Evolutionary conservation across 1,139 yeast genomes (phyloP), one percentile per base, ranked within the genome.

Genomic region (Sugiyamaella sp.): DNA sequence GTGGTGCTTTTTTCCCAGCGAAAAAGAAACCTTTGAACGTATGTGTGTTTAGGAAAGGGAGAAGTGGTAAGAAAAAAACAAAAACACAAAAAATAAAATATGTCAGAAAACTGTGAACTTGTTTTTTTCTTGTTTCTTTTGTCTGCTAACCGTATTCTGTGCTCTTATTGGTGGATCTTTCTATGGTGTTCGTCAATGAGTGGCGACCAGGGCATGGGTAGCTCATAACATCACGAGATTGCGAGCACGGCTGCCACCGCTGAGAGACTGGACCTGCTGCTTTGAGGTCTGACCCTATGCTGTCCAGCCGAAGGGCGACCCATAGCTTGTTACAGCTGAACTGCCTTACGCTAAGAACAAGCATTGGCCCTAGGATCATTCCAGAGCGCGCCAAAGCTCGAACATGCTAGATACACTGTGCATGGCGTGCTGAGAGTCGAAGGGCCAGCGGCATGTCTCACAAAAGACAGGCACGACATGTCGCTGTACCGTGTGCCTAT

Each of bases 21-120:
- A 43, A 43, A 43, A 43, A 43, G 46, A 43, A 43, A 43, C 46
- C 46, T 29, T 43, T 19, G 46, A 37, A 38, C 21, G 20, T 27
- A 22, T 12, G 46, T 29, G 38, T 27, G 17, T 27, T 27, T 17
- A 29, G 32, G 46, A 19, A 27, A 17, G 17, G 20, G n/a, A 19
- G n/a, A 41, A 2, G n/a, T 22, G 10, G 27, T 20, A 6, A 14
- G 19, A 43, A 25, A 27, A 43, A 4, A 43, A 27, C 32, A 43
- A 20, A 27, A 43, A 22, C 27, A 29, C 10, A 43, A 43, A 39
- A 39, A 43, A 43, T 27, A 29, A 43, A 43, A 17, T 27, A 27
- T 17, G 32, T 12, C 12, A 27, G 14, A 29, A 43, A 29, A 29
- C 38, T 32, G 46, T 38, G 46, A 43, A 43, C 38, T 43, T 43